A percentile compares a stretch with the other conserved stretches of the same genome.
Conservation (phyloP, 2,329 filamentous ascomycete genomes). For the Hymenoscyphus linearis region DNA sequence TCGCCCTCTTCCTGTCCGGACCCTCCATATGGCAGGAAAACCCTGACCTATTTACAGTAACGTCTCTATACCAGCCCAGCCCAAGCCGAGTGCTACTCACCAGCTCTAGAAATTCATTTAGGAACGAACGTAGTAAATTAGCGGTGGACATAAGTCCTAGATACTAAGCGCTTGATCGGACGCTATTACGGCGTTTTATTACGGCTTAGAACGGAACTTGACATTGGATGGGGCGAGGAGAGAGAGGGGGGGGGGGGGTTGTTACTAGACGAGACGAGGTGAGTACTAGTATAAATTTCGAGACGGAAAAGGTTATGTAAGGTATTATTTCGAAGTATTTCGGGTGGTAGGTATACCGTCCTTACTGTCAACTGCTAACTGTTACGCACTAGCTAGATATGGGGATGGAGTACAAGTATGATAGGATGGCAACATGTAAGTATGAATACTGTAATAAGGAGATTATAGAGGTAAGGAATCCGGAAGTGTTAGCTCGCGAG, state of each 20-base stretch:
- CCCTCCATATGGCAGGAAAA: constrained; percentile 38
- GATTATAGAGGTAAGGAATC: constrained; percentile 13
- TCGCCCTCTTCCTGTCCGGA: constrained; percentile 45
- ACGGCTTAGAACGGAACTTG: constrained; percentile 22
- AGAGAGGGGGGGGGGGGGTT: constrained; percentile 32
- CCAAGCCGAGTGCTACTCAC: constrained; percentile 10
- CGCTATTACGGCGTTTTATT: constrained; percentile 35
- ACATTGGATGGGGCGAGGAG: constrained; percentile 14
- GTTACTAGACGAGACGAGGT: constrained; percentile 34
- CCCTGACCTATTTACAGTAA: constrained; percentile 39
- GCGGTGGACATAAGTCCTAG: constrained; percentile 32
- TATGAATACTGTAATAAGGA: constrained; percentile 40
- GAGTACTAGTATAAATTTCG: constrained; percentile 28
- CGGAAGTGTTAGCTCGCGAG: background rate
- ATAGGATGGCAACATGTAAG: constrained; percentile 45
- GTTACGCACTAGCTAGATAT: constrained; percentile 37
- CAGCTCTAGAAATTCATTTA: constrained; percentile 13
- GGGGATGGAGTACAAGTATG: constrained; percentile 47
- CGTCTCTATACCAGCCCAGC: constrained; percentile 23
- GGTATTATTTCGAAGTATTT: constrained; percentile 49
- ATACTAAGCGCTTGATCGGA: constrained; percentile 41
- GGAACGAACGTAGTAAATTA: constrained; percentile 32
- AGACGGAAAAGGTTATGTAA: constrained; percentile 52
- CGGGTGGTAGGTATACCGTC: constrained; percentile 48
- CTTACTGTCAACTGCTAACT: constrained; percentile 33